Base-by-base conservation (phyloP, 345 rosid species). In the Diplotaxis tenuifolia region DNA sequence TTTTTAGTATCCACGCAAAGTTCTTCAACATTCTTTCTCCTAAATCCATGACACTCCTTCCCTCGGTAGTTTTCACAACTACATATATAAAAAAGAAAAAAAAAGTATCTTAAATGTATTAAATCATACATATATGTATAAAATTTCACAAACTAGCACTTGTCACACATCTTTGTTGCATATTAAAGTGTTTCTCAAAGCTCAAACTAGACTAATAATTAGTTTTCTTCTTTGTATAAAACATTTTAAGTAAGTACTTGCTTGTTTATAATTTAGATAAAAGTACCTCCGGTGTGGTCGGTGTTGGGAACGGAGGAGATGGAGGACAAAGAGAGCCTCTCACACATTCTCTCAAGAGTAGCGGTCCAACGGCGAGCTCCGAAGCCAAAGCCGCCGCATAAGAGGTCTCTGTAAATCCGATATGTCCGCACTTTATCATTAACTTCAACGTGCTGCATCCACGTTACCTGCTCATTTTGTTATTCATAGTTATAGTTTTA, bases 391-490 rank as follows among this genome's bases (percentile, higher is more conserved):
- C 72, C 74, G 1, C 79, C 78, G 61, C 79, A 64, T 12, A 88
- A 56, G 19, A 87, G 75, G 71, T 86, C 93, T 74, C 86, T 75
- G 58, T 79, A 93, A 32, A 90, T 90, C 49, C 86, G 74, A 71
- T 91, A 86, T n/a, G 84, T 72, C 54, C 79, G 83, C 63, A 64
- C 55, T 82, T 65, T 84, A 0, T 88, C 93, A 52, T 86, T 85
- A 1, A 84, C 89, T 73, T 86, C 92, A 50, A 87, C 89, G 56
- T 93, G 96, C 67, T 90, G 96, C 2, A 93, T 67, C 98, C 96
- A 93, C 9, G 88, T 93, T 34, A 93, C 87, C 98, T 91, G 78
- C 54, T 29, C 68, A 47, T 29, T 60, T 53, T 28, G 27, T 28
- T 58, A 18, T 28, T 75, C 11, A 61, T 1, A 28, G 14, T 34